Conservation (phyloP, 177 flowering plant genomes). For the Vitis hybrid region DNA sequence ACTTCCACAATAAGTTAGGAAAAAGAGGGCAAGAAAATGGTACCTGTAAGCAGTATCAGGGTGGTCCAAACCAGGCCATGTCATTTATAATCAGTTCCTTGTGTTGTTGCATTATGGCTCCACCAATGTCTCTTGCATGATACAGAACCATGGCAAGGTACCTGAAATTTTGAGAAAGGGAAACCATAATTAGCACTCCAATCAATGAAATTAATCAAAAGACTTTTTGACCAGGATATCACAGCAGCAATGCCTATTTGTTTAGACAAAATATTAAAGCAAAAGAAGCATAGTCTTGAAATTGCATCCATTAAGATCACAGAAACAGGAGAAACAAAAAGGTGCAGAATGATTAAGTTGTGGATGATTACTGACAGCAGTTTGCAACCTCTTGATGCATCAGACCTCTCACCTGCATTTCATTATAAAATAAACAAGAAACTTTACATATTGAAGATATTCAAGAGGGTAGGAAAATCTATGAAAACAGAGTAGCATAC, state of each 20-base stretch:
- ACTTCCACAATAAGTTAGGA: no score
- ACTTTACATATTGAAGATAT: constrained; percentile 1
- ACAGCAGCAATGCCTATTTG: no score
- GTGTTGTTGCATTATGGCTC: constrained; percentile 97
- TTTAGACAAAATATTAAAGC: no score
- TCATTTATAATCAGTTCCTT: constrained; percentile 97
- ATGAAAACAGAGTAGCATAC: constrained; percentile 28
- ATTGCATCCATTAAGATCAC: no score
- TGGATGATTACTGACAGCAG: constrained; percentile 71
- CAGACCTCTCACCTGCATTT: constrained; percentile 90
- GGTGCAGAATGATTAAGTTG: not conserved
- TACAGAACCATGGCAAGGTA: constrained; percentile 98
- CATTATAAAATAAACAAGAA: not conserved
- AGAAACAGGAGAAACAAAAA: not conserved
- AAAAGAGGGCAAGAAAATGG: not conserved
- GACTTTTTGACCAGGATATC: no score
- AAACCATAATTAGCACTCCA: not conserved
- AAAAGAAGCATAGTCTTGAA: no score
- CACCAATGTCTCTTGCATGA: constrained; percentile 99
- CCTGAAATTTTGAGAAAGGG: constrained; percentile 39
- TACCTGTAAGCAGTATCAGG: constrained; percentile 99
- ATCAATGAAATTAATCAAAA: no score
- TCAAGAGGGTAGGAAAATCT: not conserved
- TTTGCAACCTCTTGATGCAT: constrained; percentile 99
- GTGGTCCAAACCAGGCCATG: constrained; percentile 96